These are phyloP conservation scores for Skeletonema potamos DNA, from an alignment of 108 stramenopile species.

Conservation along the genomic window DNA sequence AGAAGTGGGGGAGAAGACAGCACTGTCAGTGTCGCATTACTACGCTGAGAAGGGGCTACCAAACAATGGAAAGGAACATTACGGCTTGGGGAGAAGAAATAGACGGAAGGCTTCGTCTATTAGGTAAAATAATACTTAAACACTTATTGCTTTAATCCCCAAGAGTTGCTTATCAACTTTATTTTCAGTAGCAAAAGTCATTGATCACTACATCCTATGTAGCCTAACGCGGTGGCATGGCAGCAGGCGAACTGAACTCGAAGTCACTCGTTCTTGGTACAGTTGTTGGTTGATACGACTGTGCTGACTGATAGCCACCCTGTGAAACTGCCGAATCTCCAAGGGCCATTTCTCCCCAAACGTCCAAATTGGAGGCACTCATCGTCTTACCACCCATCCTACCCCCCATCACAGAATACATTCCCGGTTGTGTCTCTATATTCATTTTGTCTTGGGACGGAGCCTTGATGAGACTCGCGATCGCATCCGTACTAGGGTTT, in stretches of 20 bases:
- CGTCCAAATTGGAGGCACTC: slow-evolving; percentile 40
- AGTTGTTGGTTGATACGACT: slow-evolving; percentile 24
- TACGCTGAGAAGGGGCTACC: background rate
- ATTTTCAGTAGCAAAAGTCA: background rate
- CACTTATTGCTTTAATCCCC: background rate
- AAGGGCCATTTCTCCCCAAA: slow-evolving; percentile 87
- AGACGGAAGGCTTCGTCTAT: background rate
- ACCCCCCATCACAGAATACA: slow-evolving; percentile 17
- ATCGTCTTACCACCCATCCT: slow-evolving; percentile 25
- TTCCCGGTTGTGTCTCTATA: slow-evolving; percentile 15
- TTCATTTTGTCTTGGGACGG: slow-evolving; percentile 26
- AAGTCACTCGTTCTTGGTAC: slow-evolving; percentile 51
- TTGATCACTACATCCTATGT: background rate
- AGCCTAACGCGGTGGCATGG: slow-evolving; percentile 88
- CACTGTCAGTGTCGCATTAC: background rate
- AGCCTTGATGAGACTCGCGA: slow-evolving; percentile 38
- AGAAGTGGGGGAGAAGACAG: background rate
- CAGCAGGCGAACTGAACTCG: slow-evolving; percentile 85
- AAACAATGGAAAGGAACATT: background rate
- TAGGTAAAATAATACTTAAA: background rate
- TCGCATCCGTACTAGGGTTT: slow-evolving; percentile 52
- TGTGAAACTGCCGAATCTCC: slow-evolving; percentile 49
- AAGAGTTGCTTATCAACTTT: background rate
- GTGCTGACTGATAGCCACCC: slow-evolving; percentile 19
- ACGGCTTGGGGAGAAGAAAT: background rate